Evolutionary conservation across 495 filamentous ascomycete genomes (phyloP), one percentile per base, ranked within the genome.

Genomic region (Astrothelium macrocarpum): DNA sequence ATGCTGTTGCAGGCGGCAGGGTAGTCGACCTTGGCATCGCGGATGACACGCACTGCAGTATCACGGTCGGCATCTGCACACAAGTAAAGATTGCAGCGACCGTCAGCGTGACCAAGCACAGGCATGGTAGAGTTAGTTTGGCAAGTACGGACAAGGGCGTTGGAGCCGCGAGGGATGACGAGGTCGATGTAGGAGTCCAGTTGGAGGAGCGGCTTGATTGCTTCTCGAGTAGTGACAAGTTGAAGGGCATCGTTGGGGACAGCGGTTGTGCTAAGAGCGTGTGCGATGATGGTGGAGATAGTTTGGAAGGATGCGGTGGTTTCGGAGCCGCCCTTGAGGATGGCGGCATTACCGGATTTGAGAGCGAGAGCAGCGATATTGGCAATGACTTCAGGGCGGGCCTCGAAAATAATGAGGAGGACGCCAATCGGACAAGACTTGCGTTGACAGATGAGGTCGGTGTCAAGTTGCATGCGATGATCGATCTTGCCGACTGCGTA

Each of bases 281-380:
- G 71, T 2, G 91, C 94, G 64, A 99, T 93, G 64, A 88, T 87
- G 32, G 80, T 82, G 11, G 94, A 88, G 67, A 99, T 97, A 53
- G 91, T 87, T 60, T 88, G 77, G 68, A 99, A 97, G 10, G 91
- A 95, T 70, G 94, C 87, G 25, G 87, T 91, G 2, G 94, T 96
- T 75, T 99, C 94, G 73, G 96, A 96, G 60, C 94, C 94, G 67
- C 90, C 87, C 82, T 99, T 99, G 56, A 99, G 77, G 65, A 99
- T 97, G 62, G 92, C 94, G 29, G 94, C 88, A 78, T 99, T 99
- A 62, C 91, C 94, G 18, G 94, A 97, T 73, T 99, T 99, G 67
- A 99, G 87, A 12, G 95, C 91, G 39, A 99, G 80, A n/a, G 95
- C 88, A 61, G 93, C 90, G 65, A 99, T 97, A 71, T 99, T 99